Percentiles rank a stretch among this genome's conserved stretches.
Conservation (phyloP, 1,284 basidiomycete genomes). For the Paramarasmius palmivorus region DNA sequence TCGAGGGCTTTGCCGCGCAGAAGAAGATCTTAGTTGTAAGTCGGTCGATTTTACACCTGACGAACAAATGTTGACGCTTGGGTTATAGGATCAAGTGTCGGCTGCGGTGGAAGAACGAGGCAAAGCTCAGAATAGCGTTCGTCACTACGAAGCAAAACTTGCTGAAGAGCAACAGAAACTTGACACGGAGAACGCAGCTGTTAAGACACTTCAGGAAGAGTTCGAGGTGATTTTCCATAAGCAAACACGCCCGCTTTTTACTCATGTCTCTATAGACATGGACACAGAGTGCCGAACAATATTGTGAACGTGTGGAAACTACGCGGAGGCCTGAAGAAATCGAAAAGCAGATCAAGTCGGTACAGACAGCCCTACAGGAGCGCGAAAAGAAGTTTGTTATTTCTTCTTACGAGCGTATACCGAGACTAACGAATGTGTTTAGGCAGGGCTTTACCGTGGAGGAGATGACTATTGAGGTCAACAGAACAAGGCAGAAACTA, state of each 20-base stretch:
- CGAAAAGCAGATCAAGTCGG: constrained; percentile 60
- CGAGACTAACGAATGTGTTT: constrained; percentile 7
- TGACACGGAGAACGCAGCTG: constrained; percentile 41
- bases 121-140: constrained; percentile 43
- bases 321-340: constrained; percentile 58
- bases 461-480: constrained; percentile 71
- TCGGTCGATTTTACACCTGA: neutral
- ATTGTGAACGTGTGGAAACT: constrained; percentile 60
- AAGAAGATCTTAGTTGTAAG: constrained; percentile 43
- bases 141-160: constrained; percentile 51
- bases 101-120: constrained; percentile 46
- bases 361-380: constrained; percentile 67
- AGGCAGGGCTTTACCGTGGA: constrained; percentile 81
- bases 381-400: constrained; percentile 64
- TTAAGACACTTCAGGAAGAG: constrained; percentile 55
- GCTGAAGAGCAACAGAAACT: constrained; percentile 43
- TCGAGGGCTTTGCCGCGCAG: constrained; percentile 47
- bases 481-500: constrained; percentile 56
- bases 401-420: constrained; percentile 5
- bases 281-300: constrained; percentile 63
- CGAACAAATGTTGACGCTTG: constrained; percentile 2
- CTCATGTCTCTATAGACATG: constrained; percentile 48
- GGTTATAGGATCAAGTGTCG: constrained; percentile 40
- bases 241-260: neutral
- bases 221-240: constrained; percentile 45